Conservation (phyloP, 345 rosid species). For the Brassica cretica region DNA sequence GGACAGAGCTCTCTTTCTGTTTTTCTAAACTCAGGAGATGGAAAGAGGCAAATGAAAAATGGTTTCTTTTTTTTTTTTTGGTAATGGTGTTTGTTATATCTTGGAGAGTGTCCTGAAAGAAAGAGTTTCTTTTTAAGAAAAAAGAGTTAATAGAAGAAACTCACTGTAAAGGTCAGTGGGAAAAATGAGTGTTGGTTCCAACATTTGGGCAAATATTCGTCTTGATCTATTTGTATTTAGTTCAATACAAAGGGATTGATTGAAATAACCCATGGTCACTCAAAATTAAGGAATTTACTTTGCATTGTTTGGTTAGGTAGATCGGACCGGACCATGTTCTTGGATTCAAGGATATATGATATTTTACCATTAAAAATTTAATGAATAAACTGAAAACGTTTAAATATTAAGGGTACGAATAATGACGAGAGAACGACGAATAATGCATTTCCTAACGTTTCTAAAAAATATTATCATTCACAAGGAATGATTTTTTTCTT, state of each 20-base stretch:
- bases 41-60: conserved; percentile 15
- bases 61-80: background rate
- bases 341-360: background rate
- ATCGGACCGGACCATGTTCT: background rate
- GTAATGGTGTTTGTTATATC: background rate
- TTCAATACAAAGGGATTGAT: background rate
- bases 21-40: background rate
- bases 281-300: background rate
- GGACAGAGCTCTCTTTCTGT: background rate
- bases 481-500: too few species aligned
- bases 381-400: too few species aligned
- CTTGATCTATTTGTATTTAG: conserved; percentile 14
- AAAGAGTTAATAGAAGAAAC: background rate
- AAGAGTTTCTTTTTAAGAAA: background rate
- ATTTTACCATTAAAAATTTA: too few species aligned
- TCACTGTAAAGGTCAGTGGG: conserved; percentile 30
- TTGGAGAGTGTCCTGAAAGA: background rate
- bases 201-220: conserved; percentile 20
- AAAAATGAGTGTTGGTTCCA: conserved; percentile 1
- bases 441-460: too few species aligned
- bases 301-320: background rate
- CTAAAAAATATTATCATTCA: too few species aligned
- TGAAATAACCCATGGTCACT: background rate
- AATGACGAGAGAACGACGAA: too few species aligned
- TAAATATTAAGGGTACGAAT: too few species aligned